Conservation (phyloP, 805 yeast species). For the Wickerhamiella cacticola region DNA sequence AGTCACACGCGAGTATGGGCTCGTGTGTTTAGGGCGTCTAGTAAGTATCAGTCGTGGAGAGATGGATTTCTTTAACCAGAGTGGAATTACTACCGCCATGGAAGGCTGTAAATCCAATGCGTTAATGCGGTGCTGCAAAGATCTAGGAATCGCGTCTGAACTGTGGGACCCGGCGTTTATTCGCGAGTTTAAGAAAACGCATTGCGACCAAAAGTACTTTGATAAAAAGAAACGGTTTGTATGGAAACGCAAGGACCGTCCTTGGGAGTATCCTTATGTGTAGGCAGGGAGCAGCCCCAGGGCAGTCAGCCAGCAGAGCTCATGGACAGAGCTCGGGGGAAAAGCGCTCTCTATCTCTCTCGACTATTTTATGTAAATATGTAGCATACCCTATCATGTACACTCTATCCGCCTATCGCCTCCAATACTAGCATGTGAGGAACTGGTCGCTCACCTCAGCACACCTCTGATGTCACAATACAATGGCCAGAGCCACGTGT, state of each 20-base stretch:
- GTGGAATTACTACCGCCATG: slow-evolving; percentile 85
- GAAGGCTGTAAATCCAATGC: slow-evolving; percentile 97
- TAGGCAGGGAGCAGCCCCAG: too few species aligned
- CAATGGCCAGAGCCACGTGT: slow-evolving; percentile 20
- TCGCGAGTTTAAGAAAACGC: slow-evolving; percentile 45
- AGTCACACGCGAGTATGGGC: slow-evolving; percentile 81
- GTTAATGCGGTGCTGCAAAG: slow-evolving; percentile 95
- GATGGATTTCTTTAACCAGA: slow-evolving; percentile 78
- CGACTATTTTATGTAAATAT: too few species aligned
- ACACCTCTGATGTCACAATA: slow-evolving; percentile 2
- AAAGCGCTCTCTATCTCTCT: too few species aligned
- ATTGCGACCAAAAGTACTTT: slow-evolving; percentile 74
- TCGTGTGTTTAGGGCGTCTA: slow-evolving; percentile 74
- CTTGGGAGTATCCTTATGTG: slow-evolving; percentile 69
- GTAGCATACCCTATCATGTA: too few species aligned
- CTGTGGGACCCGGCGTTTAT: slow-evolving; percentile 95
- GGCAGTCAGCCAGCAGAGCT: too few species aligned
- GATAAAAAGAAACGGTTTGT: slow-evolving; percentile 67
- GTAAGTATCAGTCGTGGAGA: slow-evolving; percentile 93
- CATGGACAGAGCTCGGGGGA: too few species aligned
- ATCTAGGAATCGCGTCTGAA: slow-evolving; percentile 91
- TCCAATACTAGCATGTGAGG: too few species aligned
- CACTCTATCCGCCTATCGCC: too few species aligned
- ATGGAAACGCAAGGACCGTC: slow-evolving; percentile 80
- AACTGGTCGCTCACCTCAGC: not conserved